Conservation (phyloP, 352 stramenopile genomes). For the Phytopythium cucurbitacearum region DNA sequence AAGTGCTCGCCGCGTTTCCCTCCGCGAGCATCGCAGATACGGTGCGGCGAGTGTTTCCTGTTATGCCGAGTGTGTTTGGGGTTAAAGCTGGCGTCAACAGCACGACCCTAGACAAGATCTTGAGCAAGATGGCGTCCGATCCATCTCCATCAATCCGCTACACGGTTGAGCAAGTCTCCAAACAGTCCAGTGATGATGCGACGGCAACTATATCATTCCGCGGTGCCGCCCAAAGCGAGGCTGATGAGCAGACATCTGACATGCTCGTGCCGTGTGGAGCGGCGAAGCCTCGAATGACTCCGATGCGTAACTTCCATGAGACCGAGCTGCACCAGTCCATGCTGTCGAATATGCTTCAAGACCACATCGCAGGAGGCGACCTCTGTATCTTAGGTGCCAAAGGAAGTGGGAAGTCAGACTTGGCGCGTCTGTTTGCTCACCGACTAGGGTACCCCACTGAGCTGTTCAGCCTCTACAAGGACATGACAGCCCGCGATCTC, state of each 20-base stretch:
- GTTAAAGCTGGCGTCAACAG: slow-evolving; percentile 34
- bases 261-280: slow-evolving; percentile 42
- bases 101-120: slow-evolving; percentile 48
- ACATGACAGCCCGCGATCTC: slow-evolving; percentile 93
- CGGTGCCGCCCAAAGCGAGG: background rate
- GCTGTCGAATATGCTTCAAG: slow-evolving; percentile 71
- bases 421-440: slow-evolving; percentile 62
- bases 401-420: slow-evolving; percentile 78
- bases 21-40: slow-evolving; percentile 25
- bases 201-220: slow-evolving; percentile 21
- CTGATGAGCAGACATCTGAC: slow-evolving; percentile 8
- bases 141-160: slow-evolving; percentile 10
- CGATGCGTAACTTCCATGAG: slow-evolving; percentile 50
- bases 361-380: slow-evolving; percentile 71
- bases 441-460: slow-evolving; percentile 83
- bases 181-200: slow-evolving; percentile 12
- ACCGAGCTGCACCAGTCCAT: slow-evolving; percentile 43
- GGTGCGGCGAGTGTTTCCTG: slow-evolving; percentile 53
- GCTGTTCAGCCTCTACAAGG: slow-evolving; percentile 91
- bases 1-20: slow-evolving; percentile 50
- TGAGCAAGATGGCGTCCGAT: slow-evolving; percentile 16
- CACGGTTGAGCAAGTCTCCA: slow-evolving; percentile 29
- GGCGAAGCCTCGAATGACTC: slow-evolving; percentile 13
- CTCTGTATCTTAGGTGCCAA: slow-evolving; percentile 79
- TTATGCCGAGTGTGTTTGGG: slow-evolving; percentile 42